Conservation (phyloP, 345 rosid genomes). For the Eutrema yunnanense region DNA sequence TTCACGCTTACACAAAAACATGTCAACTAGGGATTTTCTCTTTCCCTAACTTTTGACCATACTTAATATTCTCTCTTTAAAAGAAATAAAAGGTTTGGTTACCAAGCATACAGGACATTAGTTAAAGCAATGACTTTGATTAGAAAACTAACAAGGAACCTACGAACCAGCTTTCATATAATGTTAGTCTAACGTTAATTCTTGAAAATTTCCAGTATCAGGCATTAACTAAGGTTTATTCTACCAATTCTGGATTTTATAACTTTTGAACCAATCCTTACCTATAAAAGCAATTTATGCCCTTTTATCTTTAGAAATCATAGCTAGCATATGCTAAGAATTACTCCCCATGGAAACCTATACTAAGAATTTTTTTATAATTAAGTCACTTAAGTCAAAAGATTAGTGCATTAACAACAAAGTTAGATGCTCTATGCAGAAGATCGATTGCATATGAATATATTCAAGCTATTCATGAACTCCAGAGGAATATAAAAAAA, state of each 20-base stretch:
- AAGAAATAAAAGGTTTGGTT: conserved; percentile 16
- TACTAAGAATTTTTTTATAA: neutral
- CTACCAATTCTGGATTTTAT: conserved; percentile 10
- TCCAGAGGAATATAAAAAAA: neutral
- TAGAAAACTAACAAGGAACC: conserved; percentile 15
- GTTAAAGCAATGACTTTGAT: conserved; percentile 18
- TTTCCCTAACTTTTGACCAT: conserved; percentile 28
- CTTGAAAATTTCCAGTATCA: conserved; percentile 3
- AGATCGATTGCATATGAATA: conserved; percentile 7
- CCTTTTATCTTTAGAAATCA: neutral
- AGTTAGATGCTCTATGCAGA: conserved; percentile 13
- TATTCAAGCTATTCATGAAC: conserved; percentile 2
- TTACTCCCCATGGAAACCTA: conserved; percentile 22
- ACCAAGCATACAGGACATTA: conserved; percentile 24
- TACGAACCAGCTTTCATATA: conserved; percentile 5
- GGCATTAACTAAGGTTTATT: conserved; percentile 25
- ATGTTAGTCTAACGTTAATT: conserved; percentile 7
- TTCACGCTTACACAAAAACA: conserved; percentile 22
- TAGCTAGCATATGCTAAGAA: conserved; percentile 30
- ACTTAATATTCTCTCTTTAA: conserved; percentile 16
- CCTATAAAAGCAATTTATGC: neutral
- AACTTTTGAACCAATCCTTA: neutral
- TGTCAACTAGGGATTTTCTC: conserved; percentile 18
- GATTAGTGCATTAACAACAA: conserved; percentile 9
- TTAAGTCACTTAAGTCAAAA: conserved; percentile 11